These are phyloP conservation scores for Acanthamoeba castellanii DNA, from an alignment of 208 protist species.

Conservation along the genomic window DNA sequence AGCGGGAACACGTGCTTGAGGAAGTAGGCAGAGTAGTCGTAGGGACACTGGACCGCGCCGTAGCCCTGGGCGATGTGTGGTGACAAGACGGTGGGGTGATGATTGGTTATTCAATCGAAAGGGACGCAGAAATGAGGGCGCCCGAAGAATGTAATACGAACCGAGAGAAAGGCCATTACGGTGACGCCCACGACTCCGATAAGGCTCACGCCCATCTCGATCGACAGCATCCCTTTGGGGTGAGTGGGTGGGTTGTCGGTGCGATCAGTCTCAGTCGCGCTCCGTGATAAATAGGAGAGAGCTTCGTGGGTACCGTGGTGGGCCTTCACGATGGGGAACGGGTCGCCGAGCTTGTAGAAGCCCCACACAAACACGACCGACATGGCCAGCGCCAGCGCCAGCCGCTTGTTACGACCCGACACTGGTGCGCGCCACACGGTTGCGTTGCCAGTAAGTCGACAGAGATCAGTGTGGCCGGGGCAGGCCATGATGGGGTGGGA, in stretches of 20 bases:
- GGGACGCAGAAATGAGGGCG: neutral
- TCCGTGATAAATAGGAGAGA: neutral
- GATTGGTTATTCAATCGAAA: neutral
- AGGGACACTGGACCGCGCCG: slow-evolving; percentile 64
- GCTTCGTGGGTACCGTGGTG: neutral
- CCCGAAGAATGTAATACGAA: neutral
- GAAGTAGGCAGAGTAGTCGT: slow-evolving; percentile 67
- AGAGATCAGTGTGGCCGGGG: neutral
- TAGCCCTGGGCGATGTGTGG: neutral
- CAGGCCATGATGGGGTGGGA: neutral
- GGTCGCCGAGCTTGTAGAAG: slow-evolving; percentile 72
- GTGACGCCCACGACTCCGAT: slow-evolving; percentile 71
- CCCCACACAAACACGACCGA: slow-evolving; percentile 45
- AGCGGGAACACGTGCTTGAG: neutral
- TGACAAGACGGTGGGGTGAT: neutral
- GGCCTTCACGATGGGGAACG: slow-evolving; percentile 67
- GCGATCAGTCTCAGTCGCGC: neutral
- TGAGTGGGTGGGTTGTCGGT: too few species aligned
- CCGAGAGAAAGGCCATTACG: slow-evolving; percentile 77
- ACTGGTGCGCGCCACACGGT: neutral
- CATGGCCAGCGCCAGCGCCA: neutral
- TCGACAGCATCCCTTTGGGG: slow-evolving; percentile 71
- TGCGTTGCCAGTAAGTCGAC: too few species aligned
- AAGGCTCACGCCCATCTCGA: slow-evolving; percentile 69
- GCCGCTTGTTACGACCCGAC: neutral